Base-by-base conservation (phyloP, 805 yeast genomes). In the Yarrowia deformans region DNA sequence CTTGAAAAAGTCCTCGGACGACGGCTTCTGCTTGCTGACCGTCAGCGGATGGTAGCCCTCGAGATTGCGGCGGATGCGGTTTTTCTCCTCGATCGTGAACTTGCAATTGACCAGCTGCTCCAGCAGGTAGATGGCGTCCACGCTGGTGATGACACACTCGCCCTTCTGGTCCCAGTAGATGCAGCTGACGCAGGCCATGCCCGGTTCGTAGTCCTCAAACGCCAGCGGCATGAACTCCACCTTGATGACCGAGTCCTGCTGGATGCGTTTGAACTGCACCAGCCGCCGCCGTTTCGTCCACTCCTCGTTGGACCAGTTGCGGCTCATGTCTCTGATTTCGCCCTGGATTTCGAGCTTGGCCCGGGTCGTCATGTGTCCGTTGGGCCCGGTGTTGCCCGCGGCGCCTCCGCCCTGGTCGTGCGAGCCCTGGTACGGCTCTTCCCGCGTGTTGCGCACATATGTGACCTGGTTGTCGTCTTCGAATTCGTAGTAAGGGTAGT, bases 1-100 rank as follows among this genome's bases (percentile, higher is more conserved):
- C 74, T 79, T 75, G 74, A 84, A 84, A 66, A 84, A 81, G 35
- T 75, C 73, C 54, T 77, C 77, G 49, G 75, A 75, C 34, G 81
- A 81, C 13, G 74, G 75, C 54, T 80, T 79, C 5, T 82, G 76
- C 71, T 88, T 84, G 19, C 87, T 82, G 14, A 88, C 82, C 0
- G 91, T 88, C 52, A 80, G 75, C 1, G 92, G 91, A 72, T 84
- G 84, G 71, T 87, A 81, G 18, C 85, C 85, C 73, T 88, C 91
- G 64, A 88, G 79, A 72, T 88, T 88, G 68, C 92, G 80, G 68
- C 92, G 80, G 37, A 88, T 87, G 67, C 92, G 80, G 76, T 88
- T 88, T 77, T 88, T 88, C 76, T 88, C 92, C 73, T 88, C 90
- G 23, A 88, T 86, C 7, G 85, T 81, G 75, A 88, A 88, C 71